A percentile compares a stretch with the other conserved stretches of the same genome.
Evolutionary conservation across 208 protist species (phyloP).

Genomic region (Balamuthia mandrillaris): DNA sequence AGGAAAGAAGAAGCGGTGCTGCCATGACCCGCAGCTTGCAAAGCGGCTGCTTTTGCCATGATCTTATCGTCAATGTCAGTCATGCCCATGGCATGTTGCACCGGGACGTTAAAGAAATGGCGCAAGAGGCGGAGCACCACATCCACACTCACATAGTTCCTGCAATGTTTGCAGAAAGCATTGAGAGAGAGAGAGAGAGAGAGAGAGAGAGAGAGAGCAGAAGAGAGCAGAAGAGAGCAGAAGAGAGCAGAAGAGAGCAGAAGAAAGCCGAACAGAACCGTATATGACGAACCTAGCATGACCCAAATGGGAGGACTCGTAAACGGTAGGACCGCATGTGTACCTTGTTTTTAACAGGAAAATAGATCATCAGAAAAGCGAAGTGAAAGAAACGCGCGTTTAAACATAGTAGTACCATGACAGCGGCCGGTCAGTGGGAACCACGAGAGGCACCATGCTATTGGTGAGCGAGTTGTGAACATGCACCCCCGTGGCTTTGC

Average conservation of each 20-base stretch:
- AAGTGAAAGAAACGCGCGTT: not conserved
- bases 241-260: no score
- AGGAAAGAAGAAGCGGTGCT: no score
- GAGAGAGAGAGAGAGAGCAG: not conserved
- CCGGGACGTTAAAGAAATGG: conserved; percentile 91
- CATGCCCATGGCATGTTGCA: conserved; percentile 94
- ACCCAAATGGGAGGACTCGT: conserved; percentile 93
- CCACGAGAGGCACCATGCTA: not conserved
- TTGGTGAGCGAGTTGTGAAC: not conserved
- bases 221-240: not conserved
- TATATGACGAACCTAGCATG: conserved; percentile 85
- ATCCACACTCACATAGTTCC: conserved; percentile 95
- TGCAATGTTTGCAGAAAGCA: no score
- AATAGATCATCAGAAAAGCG: not conserved
- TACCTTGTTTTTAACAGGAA: conserved; percentile 79
- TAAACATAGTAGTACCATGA: conserved; percentile 3
- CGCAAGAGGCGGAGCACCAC: conserved; percentile 93
- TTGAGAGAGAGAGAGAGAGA: not conserved
- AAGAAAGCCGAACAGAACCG: no score
- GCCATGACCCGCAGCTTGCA: no score
- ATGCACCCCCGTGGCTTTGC: not conserved
- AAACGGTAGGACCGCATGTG: conserved; percentile 93
- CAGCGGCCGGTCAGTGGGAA: not conserved
- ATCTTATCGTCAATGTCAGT: conserved; percentile 99
- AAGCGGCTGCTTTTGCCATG: conserved; percentile 88